Evolutionary conservation across 805 yeast genomes (phyloP), one percentile per base, ranked within the genome.

Genomic region (Barnettozyma populi): DNA sequence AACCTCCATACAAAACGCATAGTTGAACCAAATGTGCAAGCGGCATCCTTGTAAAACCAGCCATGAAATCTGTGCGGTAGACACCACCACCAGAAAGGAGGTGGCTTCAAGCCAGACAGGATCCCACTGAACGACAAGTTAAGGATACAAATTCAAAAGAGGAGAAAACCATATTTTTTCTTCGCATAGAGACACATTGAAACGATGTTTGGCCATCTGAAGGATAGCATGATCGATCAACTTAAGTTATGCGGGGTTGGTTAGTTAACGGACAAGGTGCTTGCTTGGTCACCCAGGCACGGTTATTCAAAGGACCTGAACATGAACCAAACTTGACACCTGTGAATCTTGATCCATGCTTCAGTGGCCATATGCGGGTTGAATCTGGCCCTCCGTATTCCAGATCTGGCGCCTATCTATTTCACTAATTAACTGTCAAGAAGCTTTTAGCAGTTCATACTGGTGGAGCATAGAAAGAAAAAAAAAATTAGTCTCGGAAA

Each of bases 121-220:
- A 19, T 35, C 8, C 25, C 43, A 39, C 31, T 45, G 35, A 48
- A 47, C 40, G 36, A 32, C 36, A 19, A 14, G 16, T 31, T 36
- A 31, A 19, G 35, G 31, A 29, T 9, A 37, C 48, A 41, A 35
- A 44, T 37, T 42, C 43, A 37, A 41, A 6, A 34, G 41, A 43
- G 38, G 25, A 24, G 35, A 37, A 29, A 3, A 41, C 20, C 44
- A 21, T 9, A 29, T 20, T 57, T 50, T 24, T 35, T 60, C 59
- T 61, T 53, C 60, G 64, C 64, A 61, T 57, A 57, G 51, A 58
- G 64, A 61, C 64, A 55, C 60, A 61, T 61, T 59, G 61, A 54
- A 45, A 47, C 62, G 60, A 56, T 60, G 54, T 58, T 35, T 60
- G 55, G 56, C 44, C 23, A 23, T 24, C 40, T 29, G 20, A 13